Conservation (phyloP, 345 rosid genomes). For the Psidium guajava region DNA sequence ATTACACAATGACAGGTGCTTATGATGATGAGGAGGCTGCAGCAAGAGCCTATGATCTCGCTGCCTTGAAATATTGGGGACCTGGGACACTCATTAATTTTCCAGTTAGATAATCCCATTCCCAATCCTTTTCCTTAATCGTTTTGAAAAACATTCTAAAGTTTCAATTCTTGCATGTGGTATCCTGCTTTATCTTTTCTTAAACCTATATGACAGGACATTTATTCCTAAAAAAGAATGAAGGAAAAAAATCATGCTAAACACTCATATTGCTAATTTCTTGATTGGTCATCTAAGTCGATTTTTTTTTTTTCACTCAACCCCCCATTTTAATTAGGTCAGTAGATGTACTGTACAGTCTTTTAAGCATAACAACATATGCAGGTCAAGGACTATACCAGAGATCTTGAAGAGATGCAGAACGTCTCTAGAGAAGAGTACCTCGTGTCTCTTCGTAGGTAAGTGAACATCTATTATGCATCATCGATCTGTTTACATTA, state of each 20-base stretch:
- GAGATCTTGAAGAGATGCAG: slow-evolving; percentile 99
- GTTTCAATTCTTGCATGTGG: not conserved
- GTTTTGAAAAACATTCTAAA: not conserved
- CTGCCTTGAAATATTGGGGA: slow-evolving; percentile 98
- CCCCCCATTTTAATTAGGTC: not conserved
- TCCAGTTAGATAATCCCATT: slow-evolving; percentile 44
- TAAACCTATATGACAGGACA: not conserved
- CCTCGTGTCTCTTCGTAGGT: slow-evolving; percentile 94
- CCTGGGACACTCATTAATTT: slow-evolving; percentile 97
- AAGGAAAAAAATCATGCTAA: not conserved
- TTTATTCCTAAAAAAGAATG: not conserved
- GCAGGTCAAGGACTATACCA: slow-evolving; percentile 82
- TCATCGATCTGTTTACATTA: not conserved
- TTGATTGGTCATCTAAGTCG: not conserved
- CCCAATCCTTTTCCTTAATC: not conserved
- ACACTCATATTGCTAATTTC: not conserved
- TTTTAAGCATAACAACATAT: not conserved
- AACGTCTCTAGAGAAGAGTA: slow-evolving; percentile 90
- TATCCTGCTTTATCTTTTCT: not conserved
- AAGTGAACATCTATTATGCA: slow-evolving; percentile 7
- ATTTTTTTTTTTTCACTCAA: no score
- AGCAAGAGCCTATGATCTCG: slow-evolving; percentile 97
- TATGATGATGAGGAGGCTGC: slow-evolving; percentile 99
- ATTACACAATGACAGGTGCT: slow-evolving; percentile 52
- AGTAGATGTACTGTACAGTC: not conserved